phyloP scores from a whole-genome alignment of 257 asterid genomes.

The Handroanthus guayacan region DNA sequence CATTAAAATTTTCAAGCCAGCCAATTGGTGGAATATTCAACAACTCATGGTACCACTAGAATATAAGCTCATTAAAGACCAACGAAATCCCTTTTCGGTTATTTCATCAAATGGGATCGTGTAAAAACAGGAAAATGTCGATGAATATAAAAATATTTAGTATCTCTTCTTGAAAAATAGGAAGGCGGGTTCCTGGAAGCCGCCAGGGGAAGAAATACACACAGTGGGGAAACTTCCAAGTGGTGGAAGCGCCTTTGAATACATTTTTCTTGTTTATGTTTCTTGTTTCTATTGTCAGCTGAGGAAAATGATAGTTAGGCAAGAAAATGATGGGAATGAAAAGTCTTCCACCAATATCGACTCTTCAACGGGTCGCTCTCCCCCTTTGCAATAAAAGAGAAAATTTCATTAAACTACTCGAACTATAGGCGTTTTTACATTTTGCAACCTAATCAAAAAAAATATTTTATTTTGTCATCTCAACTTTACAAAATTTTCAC shows the following conservation, averaged over 20 bases:
- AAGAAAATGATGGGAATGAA: slow-evolving; percentile 3
- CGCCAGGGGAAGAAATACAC: neutral
- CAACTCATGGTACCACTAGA: neutral
- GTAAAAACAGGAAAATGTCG: neutral
- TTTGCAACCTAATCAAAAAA: too few species aligned
- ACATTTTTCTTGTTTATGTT: neutral
- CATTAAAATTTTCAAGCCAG: slow-evolving; percentile 12
- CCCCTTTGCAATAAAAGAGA: too few species aligned
- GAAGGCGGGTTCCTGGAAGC: slow-evolving; percentile 16
- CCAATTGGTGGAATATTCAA: slow-evolving; percentile 46
- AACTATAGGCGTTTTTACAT: too few species aligned
- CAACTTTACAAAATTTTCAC: too few species aligned
- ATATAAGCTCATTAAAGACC: neutral
- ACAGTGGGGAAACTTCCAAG: neutral
- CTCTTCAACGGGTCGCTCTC: too few species aligned
- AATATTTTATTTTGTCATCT: too few species aligned
- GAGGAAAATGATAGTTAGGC: slow-evolving; percentile 1
- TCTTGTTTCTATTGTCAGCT: slow-evolving; percentile 25
- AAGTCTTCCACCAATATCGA: neutral
- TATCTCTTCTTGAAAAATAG: neutral
- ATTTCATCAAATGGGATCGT: slow-evolving; percentile 19
- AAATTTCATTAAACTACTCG: too few species aligned
- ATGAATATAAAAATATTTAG: neutral
- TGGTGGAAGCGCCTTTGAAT: neutral
- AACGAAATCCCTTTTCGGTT: neutral